Evolutionary conservation across 148 eudicot genomes (phyloP).

Genomic region (Hydrangea macrophylla): DNA sequence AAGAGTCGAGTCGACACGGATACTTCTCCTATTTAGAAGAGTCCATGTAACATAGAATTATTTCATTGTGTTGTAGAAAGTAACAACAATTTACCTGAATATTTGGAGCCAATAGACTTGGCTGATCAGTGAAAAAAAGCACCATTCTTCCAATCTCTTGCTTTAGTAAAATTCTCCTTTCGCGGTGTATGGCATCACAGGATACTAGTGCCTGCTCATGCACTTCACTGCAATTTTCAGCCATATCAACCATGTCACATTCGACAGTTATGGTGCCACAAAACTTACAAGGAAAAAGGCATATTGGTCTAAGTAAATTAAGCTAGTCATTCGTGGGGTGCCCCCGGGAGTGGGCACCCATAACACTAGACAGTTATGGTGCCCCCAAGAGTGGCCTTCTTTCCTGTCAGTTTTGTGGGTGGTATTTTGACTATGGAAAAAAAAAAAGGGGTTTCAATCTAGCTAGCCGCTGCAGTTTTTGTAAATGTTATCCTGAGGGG

Average conservation of each 20-base stretch:
- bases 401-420: too few relatives aligned
- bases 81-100: slow-evolving; percentile 59
- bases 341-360: too few relatives aligned
- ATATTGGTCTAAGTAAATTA: neutral
- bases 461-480: too few relatives aligned
- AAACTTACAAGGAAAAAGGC: slow-evolving; percentile 1
- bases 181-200: slow-evolving; percentile 89
- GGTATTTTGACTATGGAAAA: too few relatives aligned
- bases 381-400: too few relatives aligned
- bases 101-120: slow-evolving; percentile 96
- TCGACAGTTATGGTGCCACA: neutral
- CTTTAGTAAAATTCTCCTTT: slow-evolving; percentile 83
- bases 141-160: slow-evolving; percentile 99
- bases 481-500: too few relatives aligned
- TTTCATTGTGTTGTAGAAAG: neutral
- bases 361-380: too few relatives aligned
- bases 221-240: slow-evolving; percentile 67
- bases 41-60: too few relatives aligned
- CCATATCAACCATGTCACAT: slow-evolving; percentile 9
- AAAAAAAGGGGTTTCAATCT: too few relatives aligned
- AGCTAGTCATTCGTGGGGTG: too few relatives aligned
- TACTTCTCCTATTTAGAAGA: neutral
- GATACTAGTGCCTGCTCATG: slow-evolving; percentile 87
- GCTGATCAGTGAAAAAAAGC: slow-evolving; percentile 94
- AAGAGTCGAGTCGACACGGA: too few relatives aligned